Conservation (phyloP, 257 asterid species). For the Lycium ferocissimum region DNA sequence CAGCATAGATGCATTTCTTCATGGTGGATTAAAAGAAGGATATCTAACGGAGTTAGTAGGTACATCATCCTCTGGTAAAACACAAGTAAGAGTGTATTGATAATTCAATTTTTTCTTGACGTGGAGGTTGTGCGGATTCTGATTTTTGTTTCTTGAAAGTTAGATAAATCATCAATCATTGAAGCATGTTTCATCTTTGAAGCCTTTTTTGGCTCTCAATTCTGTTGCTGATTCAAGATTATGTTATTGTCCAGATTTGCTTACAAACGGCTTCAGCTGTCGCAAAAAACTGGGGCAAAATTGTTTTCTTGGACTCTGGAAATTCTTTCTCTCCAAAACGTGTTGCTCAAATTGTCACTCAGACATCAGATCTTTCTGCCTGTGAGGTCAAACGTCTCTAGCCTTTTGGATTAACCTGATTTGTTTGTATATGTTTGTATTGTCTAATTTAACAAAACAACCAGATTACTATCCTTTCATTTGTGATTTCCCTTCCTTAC, state of each 20-base stretch:
- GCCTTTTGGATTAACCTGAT: background rate
- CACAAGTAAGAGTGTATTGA: constrained; percentile 61
- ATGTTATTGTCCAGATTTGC: constrained; percentile 60
- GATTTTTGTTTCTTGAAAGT: constrained; percentile 15
- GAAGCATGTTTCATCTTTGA: constrained; percentile 23
- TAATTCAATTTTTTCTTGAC: constrained; percentile 27
- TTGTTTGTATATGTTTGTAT: background rate
- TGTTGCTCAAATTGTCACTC: constrained; percentile 60
- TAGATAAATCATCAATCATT: constrained; percentile 18
- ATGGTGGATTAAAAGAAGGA: constrained; percentile 74
- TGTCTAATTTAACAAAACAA: background rate
- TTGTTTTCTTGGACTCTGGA: constrained; percentile 79
- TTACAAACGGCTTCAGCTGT: constrained; percentile 69
- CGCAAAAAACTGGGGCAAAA: constrained; percentile 60
- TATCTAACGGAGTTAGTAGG: constrained; percentile 87
- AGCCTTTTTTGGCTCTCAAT: background rate
- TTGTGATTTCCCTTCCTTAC: background rate
- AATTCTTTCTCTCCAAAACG: constrained; percentile 87
- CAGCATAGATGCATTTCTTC: constrained; percentile 79
- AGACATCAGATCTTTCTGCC: constrained; percentile 45
- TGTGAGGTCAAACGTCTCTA: constrained; percentile 46
- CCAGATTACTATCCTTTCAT: background rate
- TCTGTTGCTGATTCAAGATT: constrained; percentile 18
- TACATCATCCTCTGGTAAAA: constrained; percentile 89
- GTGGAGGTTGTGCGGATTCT: constrained; percentile 22